Base-by-base conservation (phyloP, 805 yeast genomes). In the Starmerella scarabaei region DNA sequence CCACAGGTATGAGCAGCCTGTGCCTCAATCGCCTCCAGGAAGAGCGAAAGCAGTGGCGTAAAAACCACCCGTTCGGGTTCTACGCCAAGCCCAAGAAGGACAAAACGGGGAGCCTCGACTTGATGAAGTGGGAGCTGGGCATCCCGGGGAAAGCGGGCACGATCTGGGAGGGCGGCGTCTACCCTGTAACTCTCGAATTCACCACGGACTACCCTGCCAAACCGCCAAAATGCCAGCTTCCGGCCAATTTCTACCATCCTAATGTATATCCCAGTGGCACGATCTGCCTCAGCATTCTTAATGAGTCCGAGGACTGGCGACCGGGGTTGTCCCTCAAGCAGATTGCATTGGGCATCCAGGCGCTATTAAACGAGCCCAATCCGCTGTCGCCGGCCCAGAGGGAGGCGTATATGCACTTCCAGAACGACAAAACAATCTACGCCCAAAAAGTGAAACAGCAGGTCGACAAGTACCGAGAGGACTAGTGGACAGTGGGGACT, bases 191-290 rank as follows among this genome's bases (percentile, higher is more conserved):
- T 2, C 75, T 91, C 28, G 61, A 67, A 7, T 91, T 91, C 60
- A 84, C 95, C 1, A 33, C 76, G 38, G 97, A 88, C 45, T 91
- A 84, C 56, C 98, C 98, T 2, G 80, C 94, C 6, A 88, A 88
- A 59, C 98, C 98, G 1, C 97, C 97, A 31, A 85, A 84, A 55
- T 85, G 93, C 42, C 75, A 72, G 62, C 85, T 91, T 51, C 94
- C 94, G 2, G 72, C 77, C 2, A 82, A 80, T 0, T 91, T 91
- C 54, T 91, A 85, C 63, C 99, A 91, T 61, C 99, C 99, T 11
- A 91, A 91, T 54, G 88, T 91, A 8, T 91, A 91, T 54, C 99
- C 99, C 1, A 81, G 94, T 41, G 99, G 99, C 1, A 91, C 97
- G 1, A 78, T 91, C 28, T 91, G 99, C 62, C 70, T 91, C 35